phyloP scores from a whole-genome alignment of 2,329 filamentous ascomycete species.

The Diaporthe batatas region DNA sequence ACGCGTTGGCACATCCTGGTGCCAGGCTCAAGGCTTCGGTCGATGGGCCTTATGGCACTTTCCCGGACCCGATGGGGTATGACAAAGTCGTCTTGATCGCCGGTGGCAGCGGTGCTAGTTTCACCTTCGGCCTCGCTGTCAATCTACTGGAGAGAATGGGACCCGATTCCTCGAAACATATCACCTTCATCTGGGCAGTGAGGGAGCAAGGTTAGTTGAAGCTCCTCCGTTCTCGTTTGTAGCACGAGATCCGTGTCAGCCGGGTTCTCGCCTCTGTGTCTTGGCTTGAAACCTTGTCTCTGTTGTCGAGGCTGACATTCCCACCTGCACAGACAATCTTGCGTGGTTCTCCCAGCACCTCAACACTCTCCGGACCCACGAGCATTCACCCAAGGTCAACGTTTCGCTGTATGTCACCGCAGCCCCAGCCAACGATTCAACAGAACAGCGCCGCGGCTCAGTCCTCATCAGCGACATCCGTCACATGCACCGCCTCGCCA shows the following conservation, averaged over 20 bases:
- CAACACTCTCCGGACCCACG: conserved; percentile 54
- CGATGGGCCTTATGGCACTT: conserved; percentile 71
- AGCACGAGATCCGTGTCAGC: too few species aligned
- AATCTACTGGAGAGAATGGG: conserved; percentile 60
- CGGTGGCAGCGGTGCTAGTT: conserved; percentile 73
- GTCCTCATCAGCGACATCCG: conserved; percentile 36
- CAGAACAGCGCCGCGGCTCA: conserved; percentile 33
- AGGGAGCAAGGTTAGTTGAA: conserved; percentile 57
- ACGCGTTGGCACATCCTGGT: conserved; percentile 64
- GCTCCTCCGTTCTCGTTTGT: neutral
- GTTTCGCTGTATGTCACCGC: conserved; percentile 56
- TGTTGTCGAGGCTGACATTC: neutral
- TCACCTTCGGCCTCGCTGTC: conserved; percentile 64
- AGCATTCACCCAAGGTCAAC: conserved; percentile 54
- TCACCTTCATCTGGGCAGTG: conserved; percentile 65
- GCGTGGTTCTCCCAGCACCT: conserved; percentile 57
- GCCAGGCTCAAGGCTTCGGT: conserved; percentile 63
- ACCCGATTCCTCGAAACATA: conserved; percentile 52
- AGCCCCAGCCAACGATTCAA: conserved; percentile 31
- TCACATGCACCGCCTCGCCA: neutral
- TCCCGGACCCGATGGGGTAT: conserved; percentile 64
- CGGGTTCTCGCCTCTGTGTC: neutral
- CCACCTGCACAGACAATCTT: conserved; percentile 48
- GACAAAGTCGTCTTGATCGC: conserved; percentile 71
- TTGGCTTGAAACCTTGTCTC: neutral